phyloP scores from a whole-genome alignment of 2,329 filamentous ascomycete species.

The Calonectria crousiana region DNA sequence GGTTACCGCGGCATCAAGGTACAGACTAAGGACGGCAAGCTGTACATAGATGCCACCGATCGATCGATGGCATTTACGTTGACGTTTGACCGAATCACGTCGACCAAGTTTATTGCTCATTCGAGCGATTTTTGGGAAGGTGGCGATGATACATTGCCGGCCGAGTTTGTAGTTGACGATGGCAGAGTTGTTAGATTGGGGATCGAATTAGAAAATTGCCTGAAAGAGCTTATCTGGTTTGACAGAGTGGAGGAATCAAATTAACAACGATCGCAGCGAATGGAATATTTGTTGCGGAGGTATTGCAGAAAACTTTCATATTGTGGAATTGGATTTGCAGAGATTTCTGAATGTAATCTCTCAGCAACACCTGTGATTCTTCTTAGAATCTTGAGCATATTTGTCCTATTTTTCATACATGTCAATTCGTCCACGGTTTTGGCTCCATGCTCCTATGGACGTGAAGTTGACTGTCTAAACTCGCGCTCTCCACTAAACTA shows the following conservation, averaged over 20 bases:
- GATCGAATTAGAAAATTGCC: constrained; percentile 31
- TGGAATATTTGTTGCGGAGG: not conserved
- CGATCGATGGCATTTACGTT: constrained; percentile 45
- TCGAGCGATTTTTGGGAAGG: constrained; percentile 32
- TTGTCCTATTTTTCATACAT: not conserved
- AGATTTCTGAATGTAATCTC: not conserved
- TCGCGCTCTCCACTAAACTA: no score
- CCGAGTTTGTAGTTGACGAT: constrained; percentile 37
- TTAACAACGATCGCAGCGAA: not conserved
- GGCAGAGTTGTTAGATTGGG: constrained; percentile 29
- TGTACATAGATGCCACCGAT: constrained; percentile 45
- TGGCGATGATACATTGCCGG: constrained; percentile 22
- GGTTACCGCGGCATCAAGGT: constrained; percentile 44
- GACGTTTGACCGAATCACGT: constrained; percentile 34
- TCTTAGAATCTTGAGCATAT: not conserved
- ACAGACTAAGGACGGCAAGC: constrained; percentile 24
- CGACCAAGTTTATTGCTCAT: constrained; percentile 34
- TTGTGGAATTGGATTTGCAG: not conserved
- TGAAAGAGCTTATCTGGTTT: constrained; percentile 40
- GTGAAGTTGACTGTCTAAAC: no score
- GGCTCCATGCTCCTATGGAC: no score
- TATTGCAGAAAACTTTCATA: not conserved
- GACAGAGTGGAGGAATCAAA: not conserved
- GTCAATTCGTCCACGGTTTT: no score
- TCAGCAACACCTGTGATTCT: not conserved